Conservation (phyloP, 148 eudicot genomes). For the Nepenthes mirabilis region DNA sequence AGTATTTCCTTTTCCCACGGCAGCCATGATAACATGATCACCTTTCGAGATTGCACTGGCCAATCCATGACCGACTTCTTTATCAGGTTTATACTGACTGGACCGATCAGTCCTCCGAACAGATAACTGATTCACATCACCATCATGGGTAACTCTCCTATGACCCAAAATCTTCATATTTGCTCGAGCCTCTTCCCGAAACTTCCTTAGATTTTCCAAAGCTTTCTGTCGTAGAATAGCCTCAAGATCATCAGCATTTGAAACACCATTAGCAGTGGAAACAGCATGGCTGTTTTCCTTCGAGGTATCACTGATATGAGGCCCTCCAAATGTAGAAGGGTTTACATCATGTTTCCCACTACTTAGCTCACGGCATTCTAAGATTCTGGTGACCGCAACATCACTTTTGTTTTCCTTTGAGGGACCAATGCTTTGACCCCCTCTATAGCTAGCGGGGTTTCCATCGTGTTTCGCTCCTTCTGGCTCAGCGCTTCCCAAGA, state of each 20-base stretch:
- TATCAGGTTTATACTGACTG: slow-evolving; percentile 5
- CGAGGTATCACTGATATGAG: not conserved
- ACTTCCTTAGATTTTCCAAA: slow-evolving; percentile 70
- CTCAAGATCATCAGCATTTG: slow-evolving; percentile 44
- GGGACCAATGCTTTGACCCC: not conserved
- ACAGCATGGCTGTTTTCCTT: slow-evolving; percentile 13
- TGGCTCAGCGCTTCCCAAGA: slow-evolving; percentile 1
- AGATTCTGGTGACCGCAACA: slow-evolving; percentile 6
- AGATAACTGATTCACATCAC: slow-evolving; percentile 14
- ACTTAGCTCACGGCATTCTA: not conserved
- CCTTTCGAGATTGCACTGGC: not conserved
- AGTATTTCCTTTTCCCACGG: slow-evolving; percentile 5
- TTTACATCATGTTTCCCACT: not conserved
- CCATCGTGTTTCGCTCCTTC: not conserved
- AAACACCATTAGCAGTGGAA: slow-evolving; percentile 14
- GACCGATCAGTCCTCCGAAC: slow-evolving; percentile 8
- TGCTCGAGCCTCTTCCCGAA: slow-evolving; percentile 23
- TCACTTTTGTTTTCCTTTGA: slow-evolving; percentile 13
- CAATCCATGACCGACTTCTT: slow-evolving; percentile 10
- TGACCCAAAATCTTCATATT: slow-evolving; percentile 14
- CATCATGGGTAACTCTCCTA: slow-evolving; percentile 9
- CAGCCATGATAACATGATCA: slow-evolving; percentile 4
- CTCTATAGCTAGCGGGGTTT: slow-evolving; percentile 5
- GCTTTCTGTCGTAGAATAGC: slow-evolving; percentile 62
- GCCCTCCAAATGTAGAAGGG: slow-evolving; percentile 6